phyloP scores from a whole-genome alignment of 805 yeast species.

The Candida mattraensis region DNA sequence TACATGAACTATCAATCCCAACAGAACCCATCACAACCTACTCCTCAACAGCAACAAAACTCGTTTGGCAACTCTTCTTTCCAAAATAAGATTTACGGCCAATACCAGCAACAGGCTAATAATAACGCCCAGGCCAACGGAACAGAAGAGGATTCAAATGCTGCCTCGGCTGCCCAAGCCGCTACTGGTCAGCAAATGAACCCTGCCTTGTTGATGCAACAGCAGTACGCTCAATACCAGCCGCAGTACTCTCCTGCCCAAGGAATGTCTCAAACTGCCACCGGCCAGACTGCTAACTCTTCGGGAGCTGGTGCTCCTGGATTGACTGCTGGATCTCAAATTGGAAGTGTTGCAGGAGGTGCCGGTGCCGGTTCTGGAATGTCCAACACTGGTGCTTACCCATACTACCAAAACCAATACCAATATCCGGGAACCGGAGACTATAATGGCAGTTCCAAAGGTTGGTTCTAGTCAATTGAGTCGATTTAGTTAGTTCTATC shows the following conservation, averaged over 20 bases:
- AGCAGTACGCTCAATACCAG: constrained; percentile 27
- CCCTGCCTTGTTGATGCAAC: constrained; percentile 26
- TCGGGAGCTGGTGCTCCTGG: constrained; percentile 17
- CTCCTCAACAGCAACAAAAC: constrained; percentile 23
- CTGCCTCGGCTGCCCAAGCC: constrained; percentile 14
- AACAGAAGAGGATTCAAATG: constrained; percentile 14
- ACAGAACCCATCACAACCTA: constrained; percentile 24
- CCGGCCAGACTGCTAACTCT: constrained; percentile 16
- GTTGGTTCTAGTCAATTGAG: constrained; percentile 23
- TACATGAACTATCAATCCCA: constrained; percentile 29
- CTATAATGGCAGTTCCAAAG: constrained; percentile 24
- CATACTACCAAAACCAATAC: constrained; percentile 27
- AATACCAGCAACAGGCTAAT: constrained; percentile 24
- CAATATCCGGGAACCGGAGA: constrained; percentile 24
- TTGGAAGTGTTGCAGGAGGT: constrained; percentile 20
- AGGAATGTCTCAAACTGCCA: constrained; percentile 9
- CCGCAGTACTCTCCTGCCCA: constrained; percentile 15
- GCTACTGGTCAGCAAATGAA: constrained; percentile 22
- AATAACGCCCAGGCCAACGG: constrained; percentile 14
- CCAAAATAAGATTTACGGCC: constrained; percentile 31
- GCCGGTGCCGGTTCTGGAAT: constrained; percentile 14
- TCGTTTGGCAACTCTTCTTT: constrained; percentile 22
- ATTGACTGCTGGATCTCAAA: constrained; percentile 16
- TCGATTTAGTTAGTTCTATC: constrained; percentile 1
- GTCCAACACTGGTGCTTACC: constrained; percentile 20